phyloP scores from a whole-genome alignment of 108 stramenopile genomes.

The Conticribra guillardii region DNA sequence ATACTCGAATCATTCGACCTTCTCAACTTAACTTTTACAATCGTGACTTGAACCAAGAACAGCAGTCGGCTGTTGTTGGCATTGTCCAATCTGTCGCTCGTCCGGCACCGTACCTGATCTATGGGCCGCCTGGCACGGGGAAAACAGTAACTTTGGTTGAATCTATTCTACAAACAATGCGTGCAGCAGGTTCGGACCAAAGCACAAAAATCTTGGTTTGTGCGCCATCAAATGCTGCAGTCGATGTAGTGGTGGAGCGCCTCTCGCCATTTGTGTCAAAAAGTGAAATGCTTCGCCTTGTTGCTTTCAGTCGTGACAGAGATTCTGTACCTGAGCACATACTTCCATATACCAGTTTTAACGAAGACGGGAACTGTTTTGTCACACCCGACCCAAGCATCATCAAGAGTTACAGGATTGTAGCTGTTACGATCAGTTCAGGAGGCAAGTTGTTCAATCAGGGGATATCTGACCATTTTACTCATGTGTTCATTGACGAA shows the following conservation, averaged over 20 bases:
- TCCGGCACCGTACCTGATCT: conserved; percentile 66
- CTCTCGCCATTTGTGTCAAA: conserved; percentile 35
- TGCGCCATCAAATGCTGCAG: conserved; percentile 69
- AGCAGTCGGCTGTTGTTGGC: conserved; percentile 48
- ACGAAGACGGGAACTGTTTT: conserved; percentile 39
- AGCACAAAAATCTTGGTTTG: conserved; percentile 54
- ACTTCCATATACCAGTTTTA: conserved; percentile 21
- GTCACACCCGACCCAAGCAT: conserved; percentile 14
- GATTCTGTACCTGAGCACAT: conserved; percentile 45
- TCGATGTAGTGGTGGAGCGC: conserved; percentile 64
- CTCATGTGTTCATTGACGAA: conserved; percentile 63
- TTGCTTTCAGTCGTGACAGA: conserved; percentile 58
- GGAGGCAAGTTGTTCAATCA: conserved; percentile 51
- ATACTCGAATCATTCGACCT: conserved; percentile 11
- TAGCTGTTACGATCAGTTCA: conserved; percentile 52
- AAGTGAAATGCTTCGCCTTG: conserved; percentile 53
- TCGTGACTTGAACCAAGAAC: conserved; percentile 55
- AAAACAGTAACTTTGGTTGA: conserved; percentile 74
- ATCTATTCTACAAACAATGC: conserved; percentile 53
- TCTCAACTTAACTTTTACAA: conserved; percentile 39
- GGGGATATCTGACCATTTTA: conserved; percentile 56
- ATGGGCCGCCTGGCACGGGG: conserved; percentile 64
- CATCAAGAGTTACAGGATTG: conserved; percentile 36
- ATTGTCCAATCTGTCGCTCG: conserved; percentile 38
- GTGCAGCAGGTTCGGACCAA: conserved; percentile 22